Evolutionary conservation across 768 basidiomycete species (phyloP).

Genomic region (Porphyrellus cyaneotinctus): DNA sequence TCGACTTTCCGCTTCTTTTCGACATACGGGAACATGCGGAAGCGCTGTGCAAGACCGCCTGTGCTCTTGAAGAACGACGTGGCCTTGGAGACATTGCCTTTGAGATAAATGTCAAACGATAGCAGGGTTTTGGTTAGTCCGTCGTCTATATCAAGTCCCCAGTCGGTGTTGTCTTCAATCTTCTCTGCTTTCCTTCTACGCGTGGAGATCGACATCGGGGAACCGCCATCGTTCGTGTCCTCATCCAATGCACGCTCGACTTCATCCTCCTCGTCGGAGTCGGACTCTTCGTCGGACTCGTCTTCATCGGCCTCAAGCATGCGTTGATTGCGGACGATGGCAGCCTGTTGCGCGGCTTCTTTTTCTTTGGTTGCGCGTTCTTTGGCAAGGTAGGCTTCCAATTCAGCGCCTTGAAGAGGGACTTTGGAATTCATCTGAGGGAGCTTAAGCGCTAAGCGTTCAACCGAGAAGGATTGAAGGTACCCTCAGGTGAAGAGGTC

Average conservation of each 20-base stretch:
- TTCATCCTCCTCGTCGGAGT: constrained; percentile 62
- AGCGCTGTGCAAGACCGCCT: constrained; percentile 69
- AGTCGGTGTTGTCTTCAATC: constrained; percentile 53
- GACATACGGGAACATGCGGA: constrained; percentile 96
- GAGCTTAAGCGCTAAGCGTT: constrained; percentile 1
- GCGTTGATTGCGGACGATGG: constrained; percentile 74
- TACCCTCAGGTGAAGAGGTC: constrained; percentile 63
- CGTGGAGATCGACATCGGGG: constrained; percentile 18
- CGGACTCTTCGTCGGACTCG: constrained; percentile 69
- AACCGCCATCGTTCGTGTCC: constrained; percentile 36
- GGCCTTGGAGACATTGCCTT: constrained; percentile 88
- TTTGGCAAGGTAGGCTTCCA: constrained; percentile 74
- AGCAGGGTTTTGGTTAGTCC: constrained; percentile 67
- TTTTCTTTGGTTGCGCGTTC: constrained; percentile 77
- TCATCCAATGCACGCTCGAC: constrained; percentile 49
- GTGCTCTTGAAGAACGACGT: constrained; percentile 84
- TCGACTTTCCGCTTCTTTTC: constrained; percentile 92
- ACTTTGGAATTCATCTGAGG: constrained; percentile 83
- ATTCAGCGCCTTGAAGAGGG: constrained; percentile 81
- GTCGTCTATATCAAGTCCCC: constrained; percentile 75
- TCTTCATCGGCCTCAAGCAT: constrained; percentile 95
- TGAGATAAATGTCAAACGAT: constrained; percentile 95
- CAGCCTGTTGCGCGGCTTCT: constrained; percentile 82
- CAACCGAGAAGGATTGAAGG: constrained; percentile 11
- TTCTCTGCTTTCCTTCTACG: constrained; percentile 45